phyloP scores from a whole-genome alignment of 1,284 basidiomycete species.

The Marasmius sp. region DNA sequence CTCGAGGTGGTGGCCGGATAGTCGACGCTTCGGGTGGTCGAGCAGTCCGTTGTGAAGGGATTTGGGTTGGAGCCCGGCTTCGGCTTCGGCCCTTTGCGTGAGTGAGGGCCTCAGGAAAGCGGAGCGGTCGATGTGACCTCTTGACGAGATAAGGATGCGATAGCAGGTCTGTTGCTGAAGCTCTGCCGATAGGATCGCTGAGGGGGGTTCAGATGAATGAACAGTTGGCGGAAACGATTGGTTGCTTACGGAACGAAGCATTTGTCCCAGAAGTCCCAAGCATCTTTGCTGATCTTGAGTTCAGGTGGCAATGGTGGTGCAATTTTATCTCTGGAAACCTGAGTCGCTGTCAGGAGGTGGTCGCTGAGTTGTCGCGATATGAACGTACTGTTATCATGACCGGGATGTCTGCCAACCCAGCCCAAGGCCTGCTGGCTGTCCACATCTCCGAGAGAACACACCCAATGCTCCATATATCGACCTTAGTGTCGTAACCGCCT shows the following conservation, averaged over 20 bases:
- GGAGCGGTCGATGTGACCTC: conserved; percentile 70
- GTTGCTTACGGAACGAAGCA: conserved; percentile 77
- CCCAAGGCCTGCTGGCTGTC: conserved; percentile 72
- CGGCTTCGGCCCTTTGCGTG: neutral
- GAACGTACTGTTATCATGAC: conserved; percentile 38
- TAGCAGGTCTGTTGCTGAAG: conserved; percentile 74
- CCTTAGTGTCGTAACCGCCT: conserved; percentile 64
- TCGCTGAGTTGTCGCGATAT: neutral
- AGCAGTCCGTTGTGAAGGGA: neutral
- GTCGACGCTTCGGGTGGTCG: too few species aligned
- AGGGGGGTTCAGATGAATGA: neutral
- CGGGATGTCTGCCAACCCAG: conserved; percentile 30
- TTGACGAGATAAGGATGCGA: conserved; percentile 77
- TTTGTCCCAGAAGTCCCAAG: conserved; percentile 76
- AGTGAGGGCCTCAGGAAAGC: conserved; percentile 24
- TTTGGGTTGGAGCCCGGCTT: neutral
- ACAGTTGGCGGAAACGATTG: neutral
- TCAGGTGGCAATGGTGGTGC: conserved; percentile 84
- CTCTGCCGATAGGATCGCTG: conserved; percentile 78
- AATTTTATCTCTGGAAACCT: conserved; percentile 71
- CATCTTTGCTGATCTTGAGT: conserved; percentile 64
- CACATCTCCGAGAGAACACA: conserved; percentile 84
- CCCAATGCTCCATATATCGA: conserved; percentile 80
- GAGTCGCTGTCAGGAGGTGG: neutral
- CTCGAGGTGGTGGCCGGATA: too few species aligned